Evolutionary conservation across 2,329 filamentous ascomycete genomes (phyloP), one percentile per base, ranked within the genome.

Genomic region (Sarocladium oryzae): DNA sequence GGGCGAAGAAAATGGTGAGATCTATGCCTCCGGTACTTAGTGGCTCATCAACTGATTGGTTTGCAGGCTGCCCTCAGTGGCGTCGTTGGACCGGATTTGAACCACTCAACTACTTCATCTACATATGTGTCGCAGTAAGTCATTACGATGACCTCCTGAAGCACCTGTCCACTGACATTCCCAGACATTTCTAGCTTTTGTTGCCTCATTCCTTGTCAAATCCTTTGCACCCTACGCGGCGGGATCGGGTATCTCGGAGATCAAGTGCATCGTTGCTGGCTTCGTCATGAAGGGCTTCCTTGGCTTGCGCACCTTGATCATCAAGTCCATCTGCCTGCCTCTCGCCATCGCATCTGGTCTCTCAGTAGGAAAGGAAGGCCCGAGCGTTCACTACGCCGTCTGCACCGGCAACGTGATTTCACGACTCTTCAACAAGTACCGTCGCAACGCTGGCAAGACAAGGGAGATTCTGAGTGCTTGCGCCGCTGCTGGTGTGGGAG

Each of bases 231-330:
- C 93, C 0, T 99, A 99, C 66, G 93, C 93, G 10, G 93, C 93
- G 30, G 93, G 93, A 15, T 96, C 89, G 11, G 93, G 93, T 36
- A 99, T 99, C 53, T 96, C 90, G 11, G 93, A 99, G 72, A 99
- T 99, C 77, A 99, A 99, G 69, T 96, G 90, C 69, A 97, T 99
- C 64, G 96, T 99, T 63, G 93, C 92, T 4, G 93, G 93, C 2
- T 99, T 99, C 65, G 89, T 97, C 48, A 99, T 99, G 93, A 96
- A 97, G 69, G 93, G 91, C 0, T 99, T 99, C 63, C 77, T 99
- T 15, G 90, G 92, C 18, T 85, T 86, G 60, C 90, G 89, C 81
- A 97, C 93, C 4, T 74, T 99, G 28, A 68, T 93, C 54, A 97
- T 99, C 71, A 99, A 99, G 71, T 95, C 90, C 0, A 81, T 97